Conservation (phyloP, 1,284 basidiomycete genomes). For the Cryptococcus sp. region DNA sequence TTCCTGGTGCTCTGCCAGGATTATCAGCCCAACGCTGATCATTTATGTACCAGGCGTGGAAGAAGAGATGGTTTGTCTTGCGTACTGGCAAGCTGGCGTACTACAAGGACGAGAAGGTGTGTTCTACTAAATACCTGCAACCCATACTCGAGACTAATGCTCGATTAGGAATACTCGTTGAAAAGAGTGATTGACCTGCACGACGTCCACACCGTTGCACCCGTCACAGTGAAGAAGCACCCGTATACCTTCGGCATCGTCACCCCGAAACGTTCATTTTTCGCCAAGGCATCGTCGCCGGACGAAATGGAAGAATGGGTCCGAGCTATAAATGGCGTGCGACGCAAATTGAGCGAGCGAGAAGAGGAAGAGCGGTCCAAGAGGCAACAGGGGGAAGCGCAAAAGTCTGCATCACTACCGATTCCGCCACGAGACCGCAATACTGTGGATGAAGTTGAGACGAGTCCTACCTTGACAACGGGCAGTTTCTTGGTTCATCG, state of each 20-base stretch:
- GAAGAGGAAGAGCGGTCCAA: constrained; percentile 38
- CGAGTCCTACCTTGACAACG: constrained; percentile 1
- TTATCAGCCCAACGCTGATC: constrained; percentile 3
- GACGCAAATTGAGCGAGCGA: constrained; percentile 61
- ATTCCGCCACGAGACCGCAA: constrained; percentile 13
- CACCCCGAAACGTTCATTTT: constrained; percentile 87
- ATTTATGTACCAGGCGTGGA: constrained; percentile 75
- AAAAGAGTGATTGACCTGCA: constrained; percentile 84
- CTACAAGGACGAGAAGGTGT: constrained; percentile 82
- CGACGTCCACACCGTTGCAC: constrained; percentile 88
- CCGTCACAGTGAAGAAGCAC: constrained; percentile 86
- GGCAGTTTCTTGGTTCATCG: constrained; percentile 13
- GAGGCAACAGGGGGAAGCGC: constrained; percentile 16
- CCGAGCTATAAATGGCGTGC: constrained; percentile 72
- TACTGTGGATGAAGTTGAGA: constrained; percentile 4
- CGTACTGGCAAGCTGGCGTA: constrained; percentile 89
- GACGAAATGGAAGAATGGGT: constrained; percentile 84
- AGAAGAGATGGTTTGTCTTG: constrained; percentile 97
- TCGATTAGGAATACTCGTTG: constrained; percentile 80
- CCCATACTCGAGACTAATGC: constrained; percentile 63
- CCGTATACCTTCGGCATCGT: constrained; percentile 89
- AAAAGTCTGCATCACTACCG: constrained; percentile 3
- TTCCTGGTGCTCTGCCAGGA: constrained; percentile 2
- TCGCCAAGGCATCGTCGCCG: constrained; percentile 75
- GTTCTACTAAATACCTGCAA: constrained; percentile 29